Base-by-base conservation (phyloP, 371 early-diverging fungal genomes). In the Actinomucor elegans region DNA sequence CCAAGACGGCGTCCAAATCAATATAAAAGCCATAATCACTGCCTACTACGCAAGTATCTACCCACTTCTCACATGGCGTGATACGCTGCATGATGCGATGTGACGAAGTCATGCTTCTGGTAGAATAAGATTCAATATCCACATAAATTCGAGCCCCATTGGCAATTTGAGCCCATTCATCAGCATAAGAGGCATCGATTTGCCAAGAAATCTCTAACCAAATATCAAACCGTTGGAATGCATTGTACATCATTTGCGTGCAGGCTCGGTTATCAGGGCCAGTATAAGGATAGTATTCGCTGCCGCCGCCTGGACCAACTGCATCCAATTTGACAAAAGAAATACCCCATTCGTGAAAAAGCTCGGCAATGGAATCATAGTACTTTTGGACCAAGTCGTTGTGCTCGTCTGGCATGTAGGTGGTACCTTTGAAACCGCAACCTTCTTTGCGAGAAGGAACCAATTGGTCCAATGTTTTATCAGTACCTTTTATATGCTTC, bases 121-220 rank as follows among this genome's bases (percentile, higher is more conserved):
- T 61, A 0, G 76, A 75, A 33, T 75, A 75, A 5, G 69, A 68
- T 48, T 75, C 76, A 23, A 75, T 75, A 28, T 75, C 76, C 10
- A 62, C 49, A 37, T 59, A 71, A 26, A 75, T 48, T 20, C 76
- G 67, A 3, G 66, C 72, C 10, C 70, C 76, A 24, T 75, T 75
- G 2, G 64, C 59, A 3, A 71, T 31, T 3, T 48, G 46, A 0
- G 68, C 67, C 72, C 72, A 75, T 38, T 75, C 76, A 9, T 64
- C 61, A 3, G 66, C 67, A 43, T 69, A 69, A 4, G 45, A 17
- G 0, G 57, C 43, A 42, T 75, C 76, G 20, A 72, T 51, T 20
- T 71, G 69, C 76, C 76, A 75, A 4, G 76, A 75, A 0, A 75
- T 59, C 27, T 75, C 70, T 34, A 75, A 55, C 69, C 69, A 72